Evolutionary conservation across 2,329 filamentous ascomycete species (phyloP), one percentile per base, ranked within the genome.

Genomic region (Rachicladosporium sp.): DNA sequence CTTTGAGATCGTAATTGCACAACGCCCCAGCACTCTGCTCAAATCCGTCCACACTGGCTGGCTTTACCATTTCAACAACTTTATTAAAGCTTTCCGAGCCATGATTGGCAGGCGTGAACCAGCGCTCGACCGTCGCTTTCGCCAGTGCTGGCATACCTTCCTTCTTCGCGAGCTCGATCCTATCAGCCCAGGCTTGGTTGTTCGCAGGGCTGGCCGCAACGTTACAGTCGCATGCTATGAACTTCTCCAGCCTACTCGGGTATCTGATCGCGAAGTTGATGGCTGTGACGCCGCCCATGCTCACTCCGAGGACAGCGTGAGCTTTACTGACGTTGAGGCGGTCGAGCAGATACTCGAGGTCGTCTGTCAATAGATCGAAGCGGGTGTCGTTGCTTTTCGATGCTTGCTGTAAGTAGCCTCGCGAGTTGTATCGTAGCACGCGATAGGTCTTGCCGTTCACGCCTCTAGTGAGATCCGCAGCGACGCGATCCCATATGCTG

Each of bases 141-240:
- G 86, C 84, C 5, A 93, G 68, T 7, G 71, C 66, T 4, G 38
- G 10, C 49, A 58, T 56, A 9, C 56, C 52, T 38, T 59, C 44
- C 1, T 42, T 36, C 7, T 46, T 50, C 0, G 81, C 77, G 3
- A 88, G 59, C 0, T 65, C 72, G 40, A 85, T 80, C 21, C 86
- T 79, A 33, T 88, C 82, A 40, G 75, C 76, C 86, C 86, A 93
- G 0, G 83, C 82, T 35, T 76, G 72, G 3, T 78, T 80, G 64
- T 93, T 93, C 29, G 78, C 77, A 1, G 77, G 65, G 43, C 81
- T 84, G 0, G 80, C 78, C 4, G 75, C 70, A 6, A 74, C 71
- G 58, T 87, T 89, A 54, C 85, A 93, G 60, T 91, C 84, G 59
- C 83, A 88, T 3, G 79, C 71, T 13, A 89, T 66, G 56, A 87